Evolutionary conservation across 805 yeast genomes (phyloP).

Genomic region (Candida rishiriensis): DNA sequence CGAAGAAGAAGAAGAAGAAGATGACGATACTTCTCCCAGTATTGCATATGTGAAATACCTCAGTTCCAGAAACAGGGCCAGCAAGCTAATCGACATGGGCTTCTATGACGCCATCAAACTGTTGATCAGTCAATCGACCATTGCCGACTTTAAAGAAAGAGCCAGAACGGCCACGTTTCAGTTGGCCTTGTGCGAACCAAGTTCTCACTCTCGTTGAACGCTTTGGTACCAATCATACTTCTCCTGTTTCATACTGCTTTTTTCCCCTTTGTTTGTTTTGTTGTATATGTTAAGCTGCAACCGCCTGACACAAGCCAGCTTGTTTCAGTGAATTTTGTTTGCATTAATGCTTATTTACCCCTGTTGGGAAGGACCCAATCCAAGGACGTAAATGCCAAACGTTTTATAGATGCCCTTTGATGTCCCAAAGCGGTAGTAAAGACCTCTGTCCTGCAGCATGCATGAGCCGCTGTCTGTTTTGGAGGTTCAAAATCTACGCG

Average conservation of each 20-base stretch:
- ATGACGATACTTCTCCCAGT: background rate
- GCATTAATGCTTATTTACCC: too few relatives aligned
- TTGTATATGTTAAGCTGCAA: background rate
- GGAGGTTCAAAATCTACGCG: too few relatives aligned
- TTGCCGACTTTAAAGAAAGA: conserved; percentile 43
- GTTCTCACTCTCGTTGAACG: conserved; percentile 8
- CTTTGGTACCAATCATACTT: too few relatives aligned
- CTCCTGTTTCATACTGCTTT: background rate
- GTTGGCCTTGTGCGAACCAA: conserved; percentile 25
- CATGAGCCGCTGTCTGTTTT: too few relatives aligned
- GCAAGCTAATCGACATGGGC: conserved; percentile 35
- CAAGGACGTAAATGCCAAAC: background rate
- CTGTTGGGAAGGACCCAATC: too few relatives aligned
- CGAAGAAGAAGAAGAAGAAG: conserved; percentile 13
- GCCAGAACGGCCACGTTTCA: conserved; percentile 43
- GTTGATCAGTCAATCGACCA: conserved; percentile 26
- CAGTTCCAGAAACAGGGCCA: conserved; percentile 31
- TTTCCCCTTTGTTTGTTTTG: background rate
- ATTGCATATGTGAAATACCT: conserved; percentile 10
- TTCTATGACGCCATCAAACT: conserved; percentile 35
- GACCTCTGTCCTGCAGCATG: too few relatives aligned
- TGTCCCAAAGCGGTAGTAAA: conserved; percentile 9
- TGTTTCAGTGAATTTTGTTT: too few relatives aligned
- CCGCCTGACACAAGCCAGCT: background rate
- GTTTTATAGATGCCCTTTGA: conserved; percentile 9